Base-by-base conservation (phyloP, 75 land plant species). In the Selaginella tamariscina region DNA sequence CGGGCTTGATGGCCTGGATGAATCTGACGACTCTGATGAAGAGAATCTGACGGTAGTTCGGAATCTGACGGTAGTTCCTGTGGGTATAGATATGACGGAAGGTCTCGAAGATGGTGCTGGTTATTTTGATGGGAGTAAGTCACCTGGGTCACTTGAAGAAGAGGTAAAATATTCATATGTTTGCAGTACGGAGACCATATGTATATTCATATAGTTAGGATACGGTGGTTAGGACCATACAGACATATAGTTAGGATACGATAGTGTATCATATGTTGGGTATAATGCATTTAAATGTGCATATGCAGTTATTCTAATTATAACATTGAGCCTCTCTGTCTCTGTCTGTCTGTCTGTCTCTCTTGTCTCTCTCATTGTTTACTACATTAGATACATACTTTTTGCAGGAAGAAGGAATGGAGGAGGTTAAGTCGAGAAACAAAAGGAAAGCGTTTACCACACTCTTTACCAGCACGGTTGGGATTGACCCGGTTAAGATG, bases 401-500 rank as follows among this genome's bases (percentile, higher is more conserved):
- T 39, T 5, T 39, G 49, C 11, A 39, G 11, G 49, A 39, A 39
- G 49, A 15, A 39, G 49, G 15, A 39, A 39, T 39, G 49, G 49
- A 39, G 49, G 49, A 39, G 5, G 49, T 39, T 5, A 39, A 15
- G 15, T 39, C 49, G 15, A 39, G 49, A 15, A 39, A 39, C 49
- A 5, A 39, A 5, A 39, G 49, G 15, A 39, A 5, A 39, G 79
- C 79, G n/a, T 2, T 72, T 95, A 31, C 75, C 89, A 30, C 96
- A 87, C 79, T 95, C 99, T 54, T 89, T 95, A 56, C 99, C 99
- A 24, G 72, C 84, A 55, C 96, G 90, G 69, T 85, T 95, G 23
- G 79, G 91, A 65, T 88, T 95, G 63, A 95, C 71, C 96, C 99
- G 8, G 49, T 74, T 32, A 90, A 83, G 73, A 85, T 95, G 96